phyloP scores from a whole-genome alignment of 179 eudicot genomes.

The Sideroxylon spinosum region DNA sequence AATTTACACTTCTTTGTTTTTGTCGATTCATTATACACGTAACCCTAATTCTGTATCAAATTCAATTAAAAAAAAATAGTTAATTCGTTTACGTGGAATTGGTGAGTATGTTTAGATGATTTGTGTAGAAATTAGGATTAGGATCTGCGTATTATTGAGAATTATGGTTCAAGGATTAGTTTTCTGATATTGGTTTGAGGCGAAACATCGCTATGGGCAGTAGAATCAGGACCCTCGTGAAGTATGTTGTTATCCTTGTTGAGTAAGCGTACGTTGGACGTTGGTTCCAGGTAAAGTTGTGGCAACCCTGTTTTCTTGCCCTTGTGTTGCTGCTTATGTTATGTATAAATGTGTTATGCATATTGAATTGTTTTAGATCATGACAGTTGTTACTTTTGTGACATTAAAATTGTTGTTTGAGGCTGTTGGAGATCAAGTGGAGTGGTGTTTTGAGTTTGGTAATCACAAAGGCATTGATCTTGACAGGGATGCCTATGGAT shows the following conservation, averaged over 20 bases:
- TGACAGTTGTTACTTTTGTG: neutral
- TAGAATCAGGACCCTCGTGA: constrained; percentile 31
- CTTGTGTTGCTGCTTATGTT: constrained; percentile 12
- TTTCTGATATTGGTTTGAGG: constrained; percentile 16
- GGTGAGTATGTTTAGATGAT: constrained; percentile 14
- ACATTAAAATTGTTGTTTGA: neutral
- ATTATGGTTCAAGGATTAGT: constrained; percentile 15
- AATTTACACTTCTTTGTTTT: neutral
- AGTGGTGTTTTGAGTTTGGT: constrained; percentile 6
- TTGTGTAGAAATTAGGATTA: constrained; percentile 7
- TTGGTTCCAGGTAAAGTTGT: constrained; percentile 68
- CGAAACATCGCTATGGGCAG: constrained; percentile 49
- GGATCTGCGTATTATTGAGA: constrained; percentile 15
- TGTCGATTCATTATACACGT: neutral
- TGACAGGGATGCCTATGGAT: constrained; percentile 86
- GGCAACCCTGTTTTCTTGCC: neutral
- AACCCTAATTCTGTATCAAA: neutral
- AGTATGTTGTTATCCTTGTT: constrained; percentile 88
- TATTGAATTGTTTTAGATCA: neutral
- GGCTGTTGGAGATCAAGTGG: neutral
- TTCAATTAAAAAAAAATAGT: neutral
- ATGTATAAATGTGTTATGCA: neutral
- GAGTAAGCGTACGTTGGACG: constrained; percentile 80
- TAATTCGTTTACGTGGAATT: neutral
- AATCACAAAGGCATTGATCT: constrained; percentile 5